Percentiles rank a stretch among this genome's conserved stretches.
Evolutionary conservation across 208 protist genomes (phyloP).

Genomic region (Trypanosoma platydactyli): DNA sequence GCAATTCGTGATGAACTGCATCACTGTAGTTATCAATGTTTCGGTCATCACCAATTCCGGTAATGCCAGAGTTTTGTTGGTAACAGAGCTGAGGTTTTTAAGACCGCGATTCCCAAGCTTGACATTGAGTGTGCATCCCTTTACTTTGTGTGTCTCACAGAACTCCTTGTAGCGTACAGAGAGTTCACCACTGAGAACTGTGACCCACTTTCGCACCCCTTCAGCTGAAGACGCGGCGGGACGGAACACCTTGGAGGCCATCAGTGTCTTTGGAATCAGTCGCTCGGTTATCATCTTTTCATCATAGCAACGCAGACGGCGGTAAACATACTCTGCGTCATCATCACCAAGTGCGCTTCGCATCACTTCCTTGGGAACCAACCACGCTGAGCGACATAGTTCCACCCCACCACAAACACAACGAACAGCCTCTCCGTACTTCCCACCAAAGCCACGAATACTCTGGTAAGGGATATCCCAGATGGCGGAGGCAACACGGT

Average conservation of each 20-base stretch:
- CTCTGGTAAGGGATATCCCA: conserved; percentile 48
- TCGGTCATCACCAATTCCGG: conserved; percentile 36
- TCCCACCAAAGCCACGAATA: conserved; percentile 83
- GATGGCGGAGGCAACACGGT: conserved; percentile 55
- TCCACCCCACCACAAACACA: conserved; percentile 37
- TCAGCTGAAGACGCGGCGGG: conserved; percentile 31
- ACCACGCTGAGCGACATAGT: conserved; percentile 57
- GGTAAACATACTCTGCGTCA: conserved; percentile 40
- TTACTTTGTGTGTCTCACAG: conserved; percentile 31
- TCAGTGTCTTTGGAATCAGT: conserved; percentile 46
- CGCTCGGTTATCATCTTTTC: conserved; percentile 41
- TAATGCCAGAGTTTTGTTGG: conserved; percentile 39
- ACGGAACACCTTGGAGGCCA: conserved; percentile 68
- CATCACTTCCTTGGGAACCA: conserved; percentile 29
- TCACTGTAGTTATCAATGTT: conserved; percentile 14
- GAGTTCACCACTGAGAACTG: conserved; percentile 63
- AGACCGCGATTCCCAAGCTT: conserved; percentile 48
- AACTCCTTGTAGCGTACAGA: conserved; percentile 54
- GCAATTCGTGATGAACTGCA: conserved; percentile 15
- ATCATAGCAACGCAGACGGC: conserved; percentile 51
- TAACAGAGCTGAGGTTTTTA: conserved; percentile 30
- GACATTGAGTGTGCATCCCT: conserved; percentile 50
- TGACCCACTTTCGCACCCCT: conserved; percentile 59
- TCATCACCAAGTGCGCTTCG: conserved; percentile 6
- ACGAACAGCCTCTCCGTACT: conserved; percentile 60